Evolutionary conservation across 495 filamentous ascomycete genomes (phyloP).

Genomic region (Hypoxylon lienhwacheense): DNA sequence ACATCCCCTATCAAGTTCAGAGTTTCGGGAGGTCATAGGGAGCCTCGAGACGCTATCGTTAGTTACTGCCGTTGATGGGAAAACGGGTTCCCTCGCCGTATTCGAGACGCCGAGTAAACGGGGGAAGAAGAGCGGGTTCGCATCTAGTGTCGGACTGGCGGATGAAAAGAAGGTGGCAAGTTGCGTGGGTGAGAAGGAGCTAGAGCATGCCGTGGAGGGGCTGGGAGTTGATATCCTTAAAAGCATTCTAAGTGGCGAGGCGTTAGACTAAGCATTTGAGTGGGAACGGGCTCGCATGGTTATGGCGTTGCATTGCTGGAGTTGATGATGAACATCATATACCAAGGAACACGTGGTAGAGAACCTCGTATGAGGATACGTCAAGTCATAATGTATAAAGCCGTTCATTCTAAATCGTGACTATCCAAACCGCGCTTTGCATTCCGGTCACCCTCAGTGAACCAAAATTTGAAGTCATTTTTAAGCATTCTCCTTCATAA

Average conservation of each 20-base stretch:
- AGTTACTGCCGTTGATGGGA: slow-evolving; percentile 74
- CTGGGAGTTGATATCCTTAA: slow-evolving; percentile 60
- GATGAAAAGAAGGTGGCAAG: slow-evolving; percentile 75
- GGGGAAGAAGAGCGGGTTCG: slow-evolving; percentile 48
- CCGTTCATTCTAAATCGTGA: background rate
- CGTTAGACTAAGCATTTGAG: slow-evolving; percentile 42
- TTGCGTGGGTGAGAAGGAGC: slow-evolving; percentile 76
- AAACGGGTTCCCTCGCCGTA: slow-evolving; percentile 62
- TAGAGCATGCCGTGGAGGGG: slow-evolving; percentile 70
- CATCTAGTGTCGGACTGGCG: slow-evolving; percentile 36
- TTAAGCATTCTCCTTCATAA: no score
- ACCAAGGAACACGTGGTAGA: background rate
- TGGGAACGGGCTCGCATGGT: slow-evolving; percentile 9
- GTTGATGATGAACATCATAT: slow-evolving; percentile 12
- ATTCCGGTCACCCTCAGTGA: no score
- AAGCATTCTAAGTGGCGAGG: slow-evolving; percentile 57
- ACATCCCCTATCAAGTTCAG: slow-evolving; percentile 80
- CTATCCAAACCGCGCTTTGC: no score
- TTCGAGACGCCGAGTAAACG: slow-evolving; percentile 63
- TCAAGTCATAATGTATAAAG: slow-evolving; percentile 11
- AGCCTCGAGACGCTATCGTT: slow-evolving; percentile 84
- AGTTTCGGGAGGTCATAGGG: slow-evolving; percentile 92
- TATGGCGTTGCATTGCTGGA: slow-evolving; percentile 33
- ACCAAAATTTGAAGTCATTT: no score
- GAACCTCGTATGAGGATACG: background rate